Conservation (phyloP, 441 rosid genomes). For the Macaranga tanarius region DNA sequence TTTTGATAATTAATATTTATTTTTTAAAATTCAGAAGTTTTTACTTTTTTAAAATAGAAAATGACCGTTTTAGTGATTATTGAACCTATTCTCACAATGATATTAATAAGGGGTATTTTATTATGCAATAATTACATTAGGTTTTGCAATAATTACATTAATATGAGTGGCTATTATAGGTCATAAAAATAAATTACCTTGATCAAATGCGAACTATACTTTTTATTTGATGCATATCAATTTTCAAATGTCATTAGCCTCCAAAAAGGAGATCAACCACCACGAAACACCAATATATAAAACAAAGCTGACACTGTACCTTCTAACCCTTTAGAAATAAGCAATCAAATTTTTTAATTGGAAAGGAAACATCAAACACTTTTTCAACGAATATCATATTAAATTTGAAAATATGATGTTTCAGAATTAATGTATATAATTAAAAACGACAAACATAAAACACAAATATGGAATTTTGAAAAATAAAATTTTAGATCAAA, state of each 20-base stretch:
- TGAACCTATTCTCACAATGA: too few relatives aligned
- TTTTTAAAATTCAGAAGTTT: too few relatives aligned
- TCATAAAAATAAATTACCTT: too few relatives aligned
- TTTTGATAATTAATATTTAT: too few relatives aligned
- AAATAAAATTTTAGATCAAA: not conserved
- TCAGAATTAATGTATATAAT: too few relatives aligned
- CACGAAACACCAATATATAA: not conserved
- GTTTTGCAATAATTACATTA: too few relatives aligned
- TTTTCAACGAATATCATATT: not conserved
- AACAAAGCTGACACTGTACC: not conserved
- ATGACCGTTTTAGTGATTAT: too few relatives aligned
- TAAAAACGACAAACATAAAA: not conserved
- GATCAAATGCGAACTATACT: too few relatives aligned
- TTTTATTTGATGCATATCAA: not conserved
- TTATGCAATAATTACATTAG: too few relatives aligned
- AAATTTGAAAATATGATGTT: not conserved
- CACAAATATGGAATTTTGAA: not conserved
- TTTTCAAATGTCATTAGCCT: not conserved
- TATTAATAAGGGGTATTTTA: too few relatives aligned
- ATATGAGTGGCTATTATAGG: too few relatives aligned
- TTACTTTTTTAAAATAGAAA: too few relatives aligned
- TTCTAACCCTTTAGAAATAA: not conserved
- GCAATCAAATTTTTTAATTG: not conserved
- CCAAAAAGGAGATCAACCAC: constrained; percentile 1
- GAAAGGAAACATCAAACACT: not conserved